Evolutionary conservation across 495 filamentous ascomycete species (phyloP).

Genomic region (Pseudomonodictys pantanalensis): DNA sequence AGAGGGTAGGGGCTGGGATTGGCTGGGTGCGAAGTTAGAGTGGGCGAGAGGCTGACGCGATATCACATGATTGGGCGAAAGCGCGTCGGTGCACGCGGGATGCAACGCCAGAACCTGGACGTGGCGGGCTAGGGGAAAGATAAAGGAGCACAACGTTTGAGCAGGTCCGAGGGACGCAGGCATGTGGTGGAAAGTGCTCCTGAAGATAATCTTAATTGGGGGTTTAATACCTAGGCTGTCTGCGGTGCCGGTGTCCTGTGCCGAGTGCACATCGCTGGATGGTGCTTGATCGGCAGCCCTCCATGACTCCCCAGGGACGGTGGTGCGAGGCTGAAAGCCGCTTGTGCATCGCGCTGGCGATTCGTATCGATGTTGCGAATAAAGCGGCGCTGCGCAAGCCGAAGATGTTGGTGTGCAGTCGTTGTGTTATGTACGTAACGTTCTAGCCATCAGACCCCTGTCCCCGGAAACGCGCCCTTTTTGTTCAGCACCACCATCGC

Average conservation of each 20-base stretch:
- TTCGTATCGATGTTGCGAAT: slow-evolving; percentile 5
- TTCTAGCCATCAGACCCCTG: slow-evolving; percentile 60
- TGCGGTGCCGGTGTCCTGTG: background rate
- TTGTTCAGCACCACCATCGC: slow-evolving; percentile 90
- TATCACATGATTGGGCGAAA: slow-evolving; percentile 25
- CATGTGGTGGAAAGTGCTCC: no score
- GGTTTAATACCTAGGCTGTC: no score
- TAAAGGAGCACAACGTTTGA: background rate
- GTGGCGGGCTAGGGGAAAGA: background rate
- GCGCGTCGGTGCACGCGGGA: slow-evolving; percentile 8
- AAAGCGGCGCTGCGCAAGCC: background rate
- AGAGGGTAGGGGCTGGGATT: background rate
- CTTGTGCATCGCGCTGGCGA: background rate
- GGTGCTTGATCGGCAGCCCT: no score
- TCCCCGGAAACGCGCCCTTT: slow-evolving; percentile 90
- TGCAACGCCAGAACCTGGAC: background rate
- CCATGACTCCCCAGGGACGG: no score
- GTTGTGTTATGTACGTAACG: background rate
- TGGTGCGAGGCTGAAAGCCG: background rate
- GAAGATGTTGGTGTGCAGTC: slow-evolving; percentile 13
- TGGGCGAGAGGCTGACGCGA: slow-evolving; percentile 9
- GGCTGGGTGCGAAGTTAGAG: background rate
- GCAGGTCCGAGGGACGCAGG: no score
- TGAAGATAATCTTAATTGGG: no score
- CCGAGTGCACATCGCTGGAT: no score